Conservation (phyloP, 1,139 yeast species). For the Geotrichum australiense region DNA sequence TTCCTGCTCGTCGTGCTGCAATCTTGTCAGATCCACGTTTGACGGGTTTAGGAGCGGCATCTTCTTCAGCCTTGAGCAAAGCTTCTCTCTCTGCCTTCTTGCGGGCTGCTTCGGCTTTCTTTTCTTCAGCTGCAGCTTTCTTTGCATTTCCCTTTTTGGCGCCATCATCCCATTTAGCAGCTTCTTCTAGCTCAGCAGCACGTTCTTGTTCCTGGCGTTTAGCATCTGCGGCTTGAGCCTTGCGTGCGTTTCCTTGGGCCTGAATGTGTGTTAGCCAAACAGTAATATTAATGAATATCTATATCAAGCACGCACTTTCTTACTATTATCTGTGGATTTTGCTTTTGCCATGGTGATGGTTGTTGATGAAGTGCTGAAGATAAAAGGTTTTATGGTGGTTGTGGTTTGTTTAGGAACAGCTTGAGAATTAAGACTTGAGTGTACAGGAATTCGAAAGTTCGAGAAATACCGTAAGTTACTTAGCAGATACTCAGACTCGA, state of each 20-base stretch:
- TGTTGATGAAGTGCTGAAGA: too few species aligned
- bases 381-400: too few species aligned
- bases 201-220: conserved; percentile 50
- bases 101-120: conserved; percentile 37
- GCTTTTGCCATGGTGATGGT: too few species aligned
- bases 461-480: too few species aligned
- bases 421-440: too few species aligned
- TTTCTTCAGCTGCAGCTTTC: conserved; percentile 46
- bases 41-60: conserved; percentile 53
- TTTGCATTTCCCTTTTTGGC: conserved; percentile 64
- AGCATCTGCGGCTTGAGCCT: conserved; percentile 60
- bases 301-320: too few species aligned
- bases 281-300: too few species aligned
- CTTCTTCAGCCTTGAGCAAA: conserved; percentile 56
- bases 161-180: conserved; percentile 65
- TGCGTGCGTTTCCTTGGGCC: conserved; percentile 65
- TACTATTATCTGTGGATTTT: too few species aligned
- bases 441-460: too few species aligned
- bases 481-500: too few species aligned
- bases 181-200: conserved; percentile 48
- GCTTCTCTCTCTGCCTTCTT: conserved; percentile 41
- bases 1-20: conserved; percentile 56
- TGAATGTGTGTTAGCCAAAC: conserved; percentile 21
- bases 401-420: too few species aligned
- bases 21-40: conserved; percentile 68